Conservation (phyloP, 192 early-diverging fungal genomes). For the Podochytrium sp. region DNA sequence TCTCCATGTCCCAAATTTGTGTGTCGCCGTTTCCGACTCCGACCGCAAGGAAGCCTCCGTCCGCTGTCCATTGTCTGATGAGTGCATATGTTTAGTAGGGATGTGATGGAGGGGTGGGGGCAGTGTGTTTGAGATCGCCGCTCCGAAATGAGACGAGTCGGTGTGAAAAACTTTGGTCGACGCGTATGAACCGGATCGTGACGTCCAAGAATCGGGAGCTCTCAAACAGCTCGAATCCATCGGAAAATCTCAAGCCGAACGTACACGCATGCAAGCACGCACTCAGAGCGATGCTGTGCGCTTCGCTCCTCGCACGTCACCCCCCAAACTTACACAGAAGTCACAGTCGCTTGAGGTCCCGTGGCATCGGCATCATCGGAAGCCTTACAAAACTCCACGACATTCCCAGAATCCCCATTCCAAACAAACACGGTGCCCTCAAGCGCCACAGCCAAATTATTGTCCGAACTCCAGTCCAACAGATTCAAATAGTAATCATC, state of each 20-base stretch:
- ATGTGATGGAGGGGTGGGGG: background rate
- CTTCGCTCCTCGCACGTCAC: too few relatives aligned
- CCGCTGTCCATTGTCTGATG: slow-evolving; percentile 43
- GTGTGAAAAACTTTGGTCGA: too few relatives aligned
- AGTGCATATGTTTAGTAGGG: background rate
- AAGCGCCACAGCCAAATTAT: slow-evolving; percentile 56
- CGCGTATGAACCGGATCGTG: too few relatives aligned
- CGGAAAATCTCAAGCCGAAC: too few relatives aligned
- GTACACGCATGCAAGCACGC: too few relatives aligned
- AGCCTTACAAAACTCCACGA: slow-evolving; percentile 46
- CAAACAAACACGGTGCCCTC: slow-evolving; percentile 58
- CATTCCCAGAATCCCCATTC: slow-evolving; percentile 56
- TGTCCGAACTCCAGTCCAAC: slow-evolving; percentile 54
- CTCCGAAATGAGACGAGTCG: background rate
- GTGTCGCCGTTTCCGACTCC: slow-evolving; percentile 80
- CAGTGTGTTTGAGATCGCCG: too few relatives aligned
- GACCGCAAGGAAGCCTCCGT: slow-evolving; percentile 58
- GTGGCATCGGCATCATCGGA: slow-evolving; percentile 35
- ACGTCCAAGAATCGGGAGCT: too few relatives aligned
- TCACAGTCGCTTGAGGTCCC: slow-evolving; percentile 11
- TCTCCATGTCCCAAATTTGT: slow-evolving; percentile 90
- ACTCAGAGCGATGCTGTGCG: too few relatives aligned
- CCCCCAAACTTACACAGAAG: slow-evolving; percentile 15
- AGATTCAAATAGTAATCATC: slow-evolving; percentile 58
- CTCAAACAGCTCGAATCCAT: too few relatives aligned